phyloP scores from a whole-genome alignment of 148 eudicot genomes.

The Hydrangea macrophylla region DNA sequence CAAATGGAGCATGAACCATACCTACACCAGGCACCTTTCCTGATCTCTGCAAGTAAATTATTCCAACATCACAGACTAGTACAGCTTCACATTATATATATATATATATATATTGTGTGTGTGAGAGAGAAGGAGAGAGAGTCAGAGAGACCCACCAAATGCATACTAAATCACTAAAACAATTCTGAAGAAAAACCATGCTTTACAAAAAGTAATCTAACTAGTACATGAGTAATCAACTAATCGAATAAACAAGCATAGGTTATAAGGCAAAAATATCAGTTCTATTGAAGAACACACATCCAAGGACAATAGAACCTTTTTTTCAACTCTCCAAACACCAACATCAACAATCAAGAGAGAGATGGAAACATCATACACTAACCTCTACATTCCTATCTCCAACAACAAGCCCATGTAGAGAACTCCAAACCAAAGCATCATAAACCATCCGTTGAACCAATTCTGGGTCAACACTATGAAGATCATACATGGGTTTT shows the following conservation, averaged over 20 bases:
- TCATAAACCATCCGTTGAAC: constrained; percentile 58
- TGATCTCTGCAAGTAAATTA: constrained; percentile 59
- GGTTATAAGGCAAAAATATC: not conserved
- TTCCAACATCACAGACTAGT: constrained; percentile 1
- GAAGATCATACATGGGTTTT: constrained; percentile 47
- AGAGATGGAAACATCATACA: not conserved
- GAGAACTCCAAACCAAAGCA: constrained; percentile 81
- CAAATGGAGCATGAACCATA: constrained; percentile 87
- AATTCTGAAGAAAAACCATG: not conserved
- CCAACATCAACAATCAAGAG: not conserved
- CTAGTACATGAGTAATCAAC: not conserved
- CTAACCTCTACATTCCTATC: constrained; percentile 65
- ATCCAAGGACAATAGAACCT: not conserved
- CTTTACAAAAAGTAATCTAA: not conserved
- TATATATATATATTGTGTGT: not conserved
- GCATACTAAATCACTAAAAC: not conserved
- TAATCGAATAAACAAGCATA: not conserved
- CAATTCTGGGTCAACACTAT: constrained; percentile 47
- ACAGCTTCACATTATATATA: not conserved
- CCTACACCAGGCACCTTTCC: constrained; percentile 89
- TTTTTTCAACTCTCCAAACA: not conserved
- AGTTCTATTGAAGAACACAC: not conserved
- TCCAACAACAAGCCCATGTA: constrained; percentile 87
- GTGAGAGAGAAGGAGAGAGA: no score
- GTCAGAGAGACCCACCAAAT: not conserved